Evolutionary conservation across 495 filamentous ascomycete genomes (phyloP).

Genomic region (Chaetomium cochliodes): DNA sequence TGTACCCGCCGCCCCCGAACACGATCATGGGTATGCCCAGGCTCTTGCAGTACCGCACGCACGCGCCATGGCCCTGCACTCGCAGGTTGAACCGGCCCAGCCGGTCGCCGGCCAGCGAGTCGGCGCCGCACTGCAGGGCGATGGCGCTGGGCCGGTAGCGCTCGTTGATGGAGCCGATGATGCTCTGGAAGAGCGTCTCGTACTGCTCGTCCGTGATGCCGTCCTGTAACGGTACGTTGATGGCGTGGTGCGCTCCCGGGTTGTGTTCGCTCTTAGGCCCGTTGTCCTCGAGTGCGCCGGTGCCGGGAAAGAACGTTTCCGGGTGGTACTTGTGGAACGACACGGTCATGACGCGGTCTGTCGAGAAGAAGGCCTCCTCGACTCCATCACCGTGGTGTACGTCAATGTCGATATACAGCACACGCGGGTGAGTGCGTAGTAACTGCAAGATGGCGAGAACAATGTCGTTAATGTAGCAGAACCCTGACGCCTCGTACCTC

Average conservation of each 20-base stretch:
- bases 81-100: conserved; percentile 96
- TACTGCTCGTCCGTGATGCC: conserved; percentile 95
- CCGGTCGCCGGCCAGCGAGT: conserved; percentile 89
- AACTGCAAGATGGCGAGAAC: conserved; percentile 94
- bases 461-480: conserved; percentile 99
- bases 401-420: conserved; percentile 97
- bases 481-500: conserved; percentile 93
- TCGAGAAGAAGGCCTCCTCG: conserved; percentile 96
- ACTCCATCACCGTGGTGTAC: conserved; percentile 98
- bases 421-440: conserved; percentile 87
- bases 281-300: conserved; percentile 88
- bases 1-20: conserved; percentile 94
- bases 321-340: conserved; percentile 95
- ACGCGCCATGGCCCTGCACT: conserved; percentile 87
- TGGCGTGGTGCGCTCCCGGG: conserved; percentile 85
- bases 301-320: conserved; percentile 93
- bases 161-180: conserved; percentile 72
- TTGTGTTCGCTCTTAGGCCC: conserved; percentile 82
- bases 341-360: conserved; percentile 96
- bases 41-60: conserved; percentile 81
- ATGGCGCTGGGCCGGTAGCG: conserved; percentile 82
- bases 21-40: conserved; percentile 77
- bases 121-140: conserved; percentile 94
- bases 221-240: conserved; percentile 94
- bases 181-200: conserved; percentile 73